A percentile compares a stretch with the other conserved stretches of the same genome.
Evolutionary conservation across 495 filamentous ascomycete genomes (phyloP).

Genomic region (Xylaria venustula): DNA sequence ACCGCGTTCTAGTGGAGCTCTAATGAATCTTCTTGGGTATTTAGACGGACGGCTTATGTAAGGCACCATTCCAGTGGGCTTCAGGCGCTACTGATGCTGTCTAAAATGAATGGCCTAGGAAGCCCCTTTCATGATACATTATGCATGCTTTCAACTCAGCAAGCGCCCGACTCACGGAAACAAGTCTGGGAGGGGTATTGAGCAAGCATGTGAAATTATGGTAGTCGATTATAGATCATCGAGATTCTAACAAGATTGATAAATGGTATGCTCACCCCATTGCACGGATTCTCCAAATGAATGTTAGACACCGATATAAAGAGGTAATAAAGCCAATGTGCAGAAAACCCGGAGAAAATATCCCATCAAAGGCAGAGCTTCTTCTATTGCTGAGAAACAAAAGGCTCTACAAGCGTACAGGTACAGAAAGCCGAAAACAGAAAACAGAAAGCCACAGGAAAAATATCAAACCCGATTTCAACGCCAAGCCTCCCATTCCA

Average conservation of each 20-base stretch:
- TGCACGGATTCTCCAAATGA: no score
- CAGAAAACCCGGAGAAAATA: neutral
- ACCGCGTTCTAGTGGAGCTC: neutral
- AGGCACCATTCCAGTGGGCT: neutral
- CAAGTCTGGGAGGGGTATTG: neutral
- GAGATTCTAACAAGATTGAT: no score
- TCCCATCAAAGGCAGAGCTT: neutral
- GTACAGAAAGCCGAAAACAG: conserved; percentile 14
- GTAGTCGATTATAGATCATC: no score
- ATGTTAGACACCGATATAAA: no score
- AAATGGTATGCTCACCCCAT: no score
- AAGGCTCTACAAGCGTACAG: conserved; percentile 6
- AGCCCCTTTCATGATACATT: neutral
- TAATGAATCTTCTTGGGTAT: neutral
- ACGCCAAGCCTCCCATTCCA: neutral
- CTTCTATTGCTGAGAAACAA: neutral
- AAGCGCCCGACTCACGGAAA: neutral
- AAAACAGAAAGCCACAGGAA: neutral
- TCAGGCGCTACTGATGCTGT: neutral
- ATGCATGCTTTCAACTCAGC: conserved; percentile 5
- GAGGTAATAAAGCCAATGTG: no score
- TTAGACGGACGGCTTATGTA: neutral
- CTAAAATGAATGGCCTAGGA: neutral
- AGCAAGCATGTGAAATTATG: no score
- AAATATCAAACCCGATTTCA: neutral